These are phyloP conservation scores for Annulohypoxylon moriforme DNA, from an alignment of 495 filamentous ascomycete species.

Conservation along the genomic window DNA sequence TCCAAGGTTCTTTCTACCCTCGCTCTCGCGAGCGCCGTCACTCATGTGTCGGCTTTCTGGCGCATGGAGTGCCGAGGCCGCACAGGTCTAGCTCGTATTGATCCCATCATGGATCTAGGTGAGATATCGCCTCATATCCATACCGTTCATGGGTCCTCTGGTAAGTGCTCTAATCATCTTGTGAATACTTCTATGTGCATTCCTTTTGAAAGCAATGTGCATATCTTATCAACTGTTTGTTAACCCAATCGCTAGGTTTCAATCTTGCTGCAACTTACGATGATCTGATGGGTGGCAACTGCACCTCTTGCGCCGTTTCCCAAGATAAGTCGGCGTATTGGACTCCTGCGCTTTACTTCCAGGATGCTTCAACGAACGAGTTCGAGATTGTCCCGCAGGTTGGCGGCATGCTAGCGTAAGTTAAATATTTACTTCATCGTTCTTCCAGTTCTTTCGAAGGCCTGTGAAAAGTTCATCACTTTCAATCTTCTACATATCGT, in stretches of 20 bases:
- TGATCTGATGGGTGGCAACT: slow-evolving; percentile 64
- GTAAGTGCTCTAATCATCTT: slow-evolving; percentile 49
- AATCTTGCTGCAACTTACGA: slow-evolving; percentile 56
- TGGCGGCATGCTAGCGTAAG: slow-evolving; percentile 72
- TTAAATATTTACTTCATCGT: slow-evolving; percentile 21
- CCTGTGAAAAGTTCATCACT: not conserved
- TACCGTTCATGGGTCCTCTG: slow-evolving; percentile 74
- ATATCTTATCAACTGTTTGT: not conserved
- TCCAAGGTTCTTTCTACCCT: slow-evolving; percentile 42
- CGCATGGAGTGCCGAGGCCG: slow-evolving; percentile 82
- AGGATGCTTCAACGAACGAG: slow-evolving; percentile 57
- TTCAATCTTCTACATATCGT: not conserved
- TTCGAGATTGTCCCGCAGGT: slow-evolving; percentile 63
- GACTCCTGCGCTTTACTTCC: slow-evolving; percentile 73
- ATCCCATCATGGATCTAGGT: slow-evolving; percentile 75
- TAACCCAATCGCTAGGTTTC: slow-evolving; percentile 57
- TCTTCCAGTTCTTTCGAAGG: not conserved
- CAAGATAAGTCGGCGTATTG: slow-evolving; percentile 78
- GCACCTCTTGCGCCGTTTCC: slow-evolving; percentile 72
- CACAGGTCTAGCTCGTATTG: slow-evolving; percentile 73
- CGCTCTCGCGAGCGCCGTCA: slow-evolving; percentile 49
- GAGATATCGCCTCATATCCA: slow-evolving; percentile 74
- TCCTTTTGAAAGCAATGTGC: not conserved
- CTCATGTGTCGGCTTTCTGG: slow-evolving; percentile 77
- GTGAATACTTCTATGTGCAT: not conserved